Evolutionary conservation across 2,329 filamentous ascomycete species (phyloP).

Genomic region (Byssochlamys sp.): DNA sequence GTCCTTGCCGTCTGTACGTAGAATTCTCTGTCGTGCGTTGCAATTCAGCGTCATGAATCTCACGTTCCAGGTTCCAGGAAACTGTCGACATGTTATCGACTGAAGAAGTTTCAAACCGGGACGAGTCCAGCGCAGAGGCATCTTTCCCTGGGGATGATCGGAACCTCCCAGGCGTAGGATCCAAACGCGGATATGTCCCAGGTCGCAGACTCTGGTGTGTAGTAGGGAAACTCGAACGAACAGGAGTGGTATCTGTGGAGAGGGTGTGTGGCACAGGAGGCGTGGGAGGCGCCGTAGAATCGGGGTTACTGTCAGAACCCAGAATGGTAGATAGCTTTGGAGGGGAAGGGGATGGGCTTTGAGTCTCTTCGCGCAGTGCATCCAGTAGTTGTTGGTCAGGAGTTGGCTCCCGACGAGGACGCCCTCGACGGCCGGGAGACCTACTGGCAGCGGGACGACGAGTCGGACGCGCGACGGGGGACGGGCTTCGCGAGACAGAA

Average conservation of each 20-base stretch:
- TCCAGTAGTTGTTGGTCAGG: conserved; percentile 25
- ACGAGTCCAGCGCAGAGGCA: conserved; percentile 10
- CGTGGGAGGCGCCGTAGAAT: conserved; percentile 23
- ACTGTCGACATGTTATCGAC: conserved; percentile 25
- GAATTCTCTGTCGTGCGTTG: conserved; percentile 21
- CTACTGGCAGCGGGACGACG: conserved; percentile 3
- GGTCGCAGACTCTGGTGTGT: conserved; percentile 9
- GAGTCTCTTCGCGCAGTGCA: conserved; percentile 18
- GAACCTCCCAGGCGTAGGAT: conserved; percentile 18
- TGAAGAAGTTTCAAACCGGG: conserved; percentile 12
- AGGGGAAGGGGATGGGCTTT: conserved; percentile 10
- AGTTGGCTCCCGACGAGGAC: conserved; percentile 21
- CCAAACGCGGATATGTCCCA: conserved; percentile 13
- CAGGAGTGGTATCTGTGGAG: conserved; percentile 23
- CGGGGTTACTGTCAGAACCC: conserved; percentile 1
- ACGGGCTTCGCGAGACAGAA: conserved; percentile 2
- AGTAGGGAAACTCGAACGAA: conserved; percentile 12
- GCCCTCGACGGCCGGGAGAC: conserved; percentile 12
- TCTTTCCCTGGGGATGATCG: conserved; percentile 7
- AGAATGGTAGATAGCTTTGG: conserved; percentile 1
- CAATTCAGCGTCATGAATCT: conserved; percentile 26
- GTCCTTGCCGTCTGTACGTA: conserved; percentile 10
- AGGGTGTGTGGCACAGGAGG: conserved; percentile 25
- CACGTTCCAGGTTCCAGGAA: conserved; percentile 27
- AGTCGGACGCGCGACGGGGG: neutral